Evolutionary conservation across 768 basidiomycete genomes (phyloP), one percentile per base, ranked within the genome.

Genomic region (button mushroom (Agaricus bisporus)): DNA sequence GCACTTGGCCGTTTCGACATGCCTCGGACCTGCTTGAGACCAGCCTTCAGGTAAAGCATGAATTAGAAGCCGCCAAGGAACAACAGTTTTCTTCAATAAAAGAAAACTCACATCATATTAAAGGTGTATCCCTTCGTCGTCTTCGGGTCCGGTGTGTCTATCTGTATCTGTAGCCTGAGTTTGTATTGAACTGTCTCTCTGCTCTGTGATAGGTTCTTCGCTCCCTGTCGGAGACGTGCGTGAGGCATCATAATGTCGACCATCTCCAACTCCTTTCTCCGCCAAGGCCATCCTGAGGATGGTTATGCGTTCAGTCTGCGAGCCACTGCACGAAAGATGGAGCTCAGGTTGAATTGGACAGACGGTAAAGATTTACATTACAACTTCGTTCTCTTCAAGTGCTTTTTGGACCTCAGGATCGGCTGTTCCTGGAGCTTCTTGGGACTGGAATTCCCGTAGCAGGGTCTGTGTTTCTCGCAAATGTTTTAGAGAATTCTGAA

Each of bases 221-320:
- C n/a, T 49, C 11, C 25, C 20, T 10, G 5, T 25, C 14, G 26
- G n/a, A 25, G 38, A 38, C 28, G 26, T 1, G 28, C 43, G 54
- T 25, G 57, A 49, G 5, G 67, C 53, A 44, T 73, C 71, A 62
- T 81, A 83, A 63, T 85, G 83, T n/a, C 62, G 57, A n/a, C 70
- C 69, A 48, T 68, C 58, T 41, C 66, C 52, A 10, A 83, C 66
- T 1, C 85, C 86, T 59, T 86, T 87, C 61, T 83, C 77, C 17
- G 70, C 67, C 51, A 90, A 68, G 6, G 84, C 87, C 60, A 83
- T 69, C 64, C 77, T 80, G 48, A 90, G 73, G 48, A 91, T 88
- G 25, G 69, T 68, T 54, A 90, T 79, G 18, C 89, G 76, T 61
- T 92, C 90, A 61, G 86, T 79, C 67, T 91, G 90, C 7, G 89